Base-by-base conservation (phyloP, 108 stramenopile genomes). In the Aureococcus anophagefferens region DNA sequence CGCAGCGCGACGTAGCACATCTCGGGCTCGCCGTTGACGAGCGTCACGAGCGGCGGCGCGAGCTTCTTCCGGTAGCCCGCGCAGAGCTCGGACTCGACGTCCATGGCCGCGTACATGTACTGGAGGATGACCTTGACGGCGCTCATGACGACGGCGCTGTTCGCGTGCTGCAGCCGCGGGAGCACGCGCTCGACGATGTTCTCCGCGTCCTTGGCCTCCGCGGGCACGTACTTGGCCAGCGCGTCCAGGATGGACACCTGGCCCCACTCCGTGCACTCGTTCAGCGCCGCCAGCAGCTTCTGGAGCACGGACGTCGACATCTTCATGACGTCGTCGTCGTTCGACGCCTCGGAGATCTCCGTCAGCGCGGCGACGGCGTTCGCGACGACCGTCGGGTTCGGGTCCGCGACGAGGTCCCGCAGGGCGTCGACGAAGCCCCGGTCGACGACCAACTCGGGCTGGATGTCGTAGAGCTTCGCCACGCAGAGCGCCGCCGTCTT, bases 261-360 rank as follows among this genome's bases (percentile, higher is more conserved):
- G 46, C 95, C 96, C 96, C 96, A 99, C 84, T 99, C 98, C 68
- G 94, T 97, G 80, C 98, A 99, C 76, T 99, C 98, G 79, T 98
- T 97, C 64, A 98, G 81, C 18, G 98, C 98, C 15, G 98, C 97
- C 72, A 98, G 71, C 16, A 99, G 87, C 84, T 98, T 97, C 77
- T 94, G 94, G 69, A 97, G 78, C 34, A 96, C 94, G 34, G 90
- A 83, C 4, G 95, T 88, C 59, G 83, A 90, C 64, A 98, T 90
- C 72, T 86, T 86, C 91, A 97, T 94, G 68, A 97, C 95, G 46
- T 65, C 30, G 81, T 96, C 95, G 75, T 87, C 80, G 33, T 91
- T 94, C 40, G 91, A 91, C 0, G 91, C 89, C 80, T 97, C 96
- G 62, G 94, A 92, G 75, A 99, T 97, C 85, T 99, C 97, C 40